phyloP scores from a whole-genome alignment of 1,284 basidiomycete species.

The Pholiota adiposa region DNA sequence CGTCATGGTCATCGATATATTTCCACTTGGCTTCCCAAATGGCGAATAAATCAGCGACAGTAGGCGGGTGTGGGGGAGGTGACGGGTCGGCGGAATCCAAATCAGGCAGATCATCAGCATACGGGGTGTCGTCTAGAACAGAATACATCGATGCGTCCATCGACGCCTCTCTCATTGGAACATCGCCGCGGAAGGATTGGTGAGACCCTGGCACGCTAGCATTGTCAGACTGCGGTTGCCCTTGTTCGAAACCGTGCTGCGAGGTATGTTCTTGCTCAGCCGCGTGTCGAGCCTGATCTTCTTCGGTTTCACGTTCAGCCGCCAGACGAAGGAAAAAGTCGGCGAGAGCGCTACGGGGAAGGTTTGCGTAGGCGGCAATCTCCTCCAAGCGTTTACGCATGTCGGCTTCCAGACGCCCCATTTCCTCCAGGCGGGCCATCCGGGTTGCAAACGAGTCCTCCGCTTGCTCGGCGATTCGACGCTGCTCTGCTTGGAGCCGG shows the following conservation, averaged over 20 bases:
- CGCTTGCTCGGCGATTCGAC: not conserved
- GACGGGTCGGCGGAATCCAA: conserved; percentile 1
- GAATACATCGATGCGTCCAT: conserved; percentile 10
- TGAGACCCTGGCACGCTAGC: not conserved
- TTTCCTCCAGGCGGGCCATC: not conserved
- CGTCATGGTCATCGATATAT: conserved; percentile 30
- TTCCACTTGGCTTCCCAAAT: conserved; percentile 45
- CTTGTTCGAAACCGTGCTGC: not conserved
- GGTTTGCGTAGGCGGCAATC: no score
- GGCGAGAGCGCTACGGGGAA: not conserved
- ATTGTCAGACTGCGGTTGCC: not conserved
- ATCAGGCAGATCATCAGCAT: no score
- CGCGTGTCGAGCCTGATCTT: not conserved
- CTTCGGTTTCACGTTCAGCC: not conserved
- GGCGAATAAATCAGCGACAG: conserved; percentile 7
- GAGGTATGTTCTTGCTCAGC: not conserved
- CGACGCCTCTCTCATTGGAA: conserved; percentile 14
- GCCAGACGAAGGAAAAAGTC: not conserved
- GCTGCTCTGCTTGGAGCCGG: not conserved
- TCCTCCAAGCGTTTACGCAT: no score
- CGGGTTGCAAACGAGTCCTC: not conserved
- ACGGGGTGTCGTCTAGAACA: not conserved
- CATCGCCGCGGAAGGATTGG: not conserved
- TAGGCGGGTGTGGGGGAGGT: conserved; percentile 2
- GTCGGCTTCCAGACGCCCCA: no score